Base-by-base conservation (phyloP, 352 stramenopile genomes). In the Phytophthora pini region DNA sequence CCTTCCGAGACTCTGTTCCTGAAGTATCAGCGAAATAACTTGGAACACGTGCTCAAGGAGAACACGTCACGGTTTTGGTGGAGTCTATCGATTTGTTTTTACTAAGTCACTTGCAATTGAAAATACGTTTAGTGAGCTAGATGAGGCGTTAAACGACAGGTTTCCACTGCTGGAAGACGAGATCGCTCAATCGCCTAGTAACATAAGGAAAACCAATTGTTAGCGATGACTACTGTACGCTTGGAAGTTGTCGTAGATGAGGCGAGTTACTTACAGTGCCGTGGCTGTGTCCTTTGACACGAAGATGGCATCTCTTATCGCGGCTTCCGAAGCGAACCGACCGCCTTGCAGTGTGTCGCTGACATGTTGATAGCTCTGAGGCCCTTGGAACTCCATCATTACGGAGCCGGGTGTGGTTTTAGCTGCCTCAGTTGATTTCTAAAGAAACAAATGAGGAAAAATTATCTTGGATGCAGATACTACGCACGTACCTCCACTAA, bases 91-190 rank as follows among this genome's bases (percentile, higher is more conserved):
- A 4, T 26, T 26, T 26, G 2, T 26, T 36, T 36, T 36, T 36
- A 36, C 31, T 36, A 36, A 36, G 31, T 36, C 31, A 36, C 31
- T 36, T 43, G 13, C 36, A 43, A 43, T 43, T 20, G 38, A 43
- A 43, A 43, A 9, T 11, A 43, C 31, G 31, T 36, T 36, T 36
- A 36, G 11, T 36, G 31, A 4, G 9, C 31, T 36, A 13, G 10
- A 13, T 2, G 31, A 20, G 17, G 15, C 8, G 17, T 49, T n/a
- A 89, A 15, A 86, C 61, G 2, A 63, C 76, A n/a, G 72, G 57
- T 39, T 84, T 86, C 79, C 79, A 88, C 22, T 73, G 59, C 32
- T 73, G 59, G 34, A 90, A 90, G n/a, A 88, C 67, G 5, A 84
- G 59, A 39, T 82, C 77, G 12, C 57, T 61, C 61, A 79, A 57